Percentiles rank a stretch among this genome's conserved stretches.
These are phyloP conservation scores for Alnus rubra DNA, from an alignment of 306 rosid genomes.

Conservation along the genomic window DNA sequence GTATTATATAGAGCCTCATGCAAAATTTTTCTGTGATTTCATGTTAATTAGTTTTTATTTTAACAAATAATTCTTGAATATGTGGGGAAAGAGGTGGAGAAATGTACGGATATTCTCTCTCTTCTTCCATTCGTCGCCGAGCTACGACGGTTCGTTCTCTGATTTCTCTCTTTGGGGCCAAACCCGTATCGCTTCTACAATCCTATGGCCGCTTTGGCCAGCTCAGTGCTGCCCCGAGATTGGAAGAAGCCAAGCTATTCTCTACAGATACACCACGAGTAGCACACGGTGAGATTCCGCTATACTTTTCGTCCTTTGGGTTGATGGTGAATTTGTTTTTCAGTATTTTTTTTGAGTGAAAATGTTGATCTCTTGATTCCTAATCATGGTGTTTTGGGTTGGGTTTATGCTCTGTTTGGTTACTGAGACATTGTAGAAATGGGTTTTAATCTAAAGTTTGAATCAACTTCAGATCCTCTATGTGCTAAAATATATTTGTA, in stretches of 20 bases:
- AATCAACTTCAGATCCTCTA: neutral
- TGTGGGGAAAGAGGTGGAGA: neutral
- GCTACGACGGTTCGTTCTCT: neutral
- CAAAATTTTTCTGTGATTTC: neutral
- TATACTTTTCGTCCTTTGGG: neutral
- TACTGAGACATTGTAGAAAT: neutral
- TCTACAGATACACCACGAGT: neutral
- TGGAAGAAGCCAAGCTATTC: neutral
- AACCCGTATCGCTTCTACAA: neutral
- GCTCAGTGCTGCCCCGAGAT: neutral
- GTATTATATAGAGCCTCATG: too few species aligned
- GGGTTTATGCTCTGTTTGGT: constrained; percentile 6
- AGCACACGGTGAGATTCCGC: neutral
- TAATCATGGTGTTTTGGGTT: neutral
- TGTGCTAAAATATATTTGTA: neutral
- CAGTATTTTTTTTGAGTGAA: neutral
- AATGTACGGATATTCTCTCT: neutral
- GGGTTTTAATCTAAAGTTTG: too few species aligned
- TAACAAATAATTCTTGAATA: neutral
- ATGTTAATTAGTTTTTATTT: neutral
- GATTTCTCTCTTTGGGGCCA: constrained; percentile 6
- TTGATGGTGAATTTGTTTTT: neutral
- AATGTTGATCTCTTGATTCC: neutral
- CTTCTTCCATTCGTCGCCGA: constrained; percentile 4
- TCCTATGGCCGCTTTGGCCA: constrained; percentile 2